These are phyloP conservation scores for Medakamo hakoo DNA, from an alignment of 139 green algal genomes.

Conservation along the genomic window DNA sequence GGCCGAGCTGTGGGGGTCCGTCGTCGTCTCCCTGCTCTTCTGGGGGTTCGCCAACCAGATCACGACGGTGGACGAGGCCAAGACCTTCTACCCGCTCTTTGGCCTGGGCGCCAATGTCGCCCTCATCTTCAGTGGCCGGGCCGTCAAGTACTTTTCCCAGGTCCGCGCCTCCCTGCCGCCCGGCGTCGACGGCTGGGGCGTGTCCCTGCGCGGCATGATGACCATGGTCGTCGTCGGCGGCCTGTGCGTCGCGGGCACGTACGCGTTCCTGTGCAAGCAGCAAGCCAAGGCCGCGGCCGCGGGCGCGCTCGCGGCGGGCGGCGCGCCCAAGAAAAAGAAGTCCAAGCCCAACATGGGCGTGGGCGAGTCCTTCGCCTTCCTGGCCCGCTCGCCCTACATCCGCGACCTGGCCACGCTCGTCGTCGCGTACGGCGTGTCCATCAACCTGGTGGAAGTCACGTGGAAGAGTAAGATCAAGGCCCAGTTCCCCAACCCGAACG, in stretches of 20 bases:
- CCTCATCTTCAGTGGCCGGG: constrained; percentile 91
- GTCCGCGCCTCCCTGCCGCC: constrained; percentile 72
- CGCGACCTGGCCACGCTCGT: constrained; percentile 87
- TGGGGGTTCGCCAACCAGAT: constrained; percentile 99
- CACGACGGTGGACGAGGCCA: constrained; percentile 95
- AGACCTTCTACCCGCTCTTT: constrained; percentile 97
- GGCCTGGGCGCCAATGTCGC: constrained; percentile 95
- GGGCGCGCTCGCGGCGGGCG: constrained; percentile 4
- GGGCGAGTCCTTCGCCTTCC: constrained; percentile 85
- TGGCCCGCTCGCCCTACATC: constrained; percentile 87
- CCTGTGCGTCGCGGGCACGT: constrained; percentile 60
- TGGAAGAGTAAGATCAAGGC: constrained; percentile 99
- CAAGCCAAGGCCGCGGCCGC: constrained; percentile 42
- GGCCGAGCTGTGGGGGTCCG: constrained; percentile 97
- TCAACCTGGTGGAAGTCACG: constrained; percentile 99
- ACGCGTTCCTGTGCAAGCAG: constrained; percentile 67
- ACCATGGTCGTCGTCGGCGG: constrained; percentile 81
- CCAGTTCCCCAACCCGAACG: constrained; percentile 96
- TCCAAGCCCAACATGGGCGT: constrained; percentile 83
- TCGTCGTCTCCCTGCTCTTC: constrained; percentile 98
- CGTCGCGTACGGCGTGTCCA: constrained; percentile 94
- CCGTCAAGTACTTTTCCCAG: constrained; percentile 95
- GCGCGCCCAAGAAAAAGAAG: constrained; percentile 65
- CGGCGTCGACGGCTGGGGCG: constrained; percentile 90
- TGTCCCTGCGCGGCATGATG: constrained; percentile 93